phyloP scores from a whole-genome alignment of 805 yeast genomes.

The Suhomyces kilbournensis region DNA sequence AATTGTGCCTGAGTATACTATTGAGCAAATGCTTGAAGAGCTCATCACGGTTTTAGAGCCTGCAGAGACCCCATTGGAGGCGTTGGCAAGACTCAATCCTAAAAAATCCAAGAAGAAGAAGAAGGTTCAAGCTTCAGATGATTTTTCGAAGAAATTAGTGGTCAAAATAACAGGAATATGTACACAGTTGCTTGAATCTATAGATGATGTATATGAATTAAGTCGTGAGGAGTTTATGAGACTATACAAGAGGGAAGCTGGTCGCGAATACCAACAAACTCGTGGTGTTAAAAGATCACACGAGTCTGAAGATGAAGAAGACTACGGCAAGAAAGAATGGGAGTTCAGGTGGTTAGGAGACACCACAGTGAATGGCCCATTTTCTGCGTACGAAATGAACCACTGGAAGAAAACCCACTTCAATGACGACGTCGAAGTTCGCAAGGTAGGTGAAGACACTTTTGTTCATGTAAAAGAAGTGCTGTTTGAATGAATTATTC shows the following conservation, averaged over 20 bases:
- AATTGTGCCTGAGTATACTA: constrained; percentile 9
- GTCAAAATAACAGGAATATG: constrained; percentile 48
- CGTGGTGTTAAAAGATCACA: constrained; percentile 21
- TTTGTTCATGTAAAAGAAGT: constrained; percentile 25
- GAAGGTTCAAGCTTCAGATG: neutral
- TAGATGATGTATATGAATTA: constrained; percentile 48
- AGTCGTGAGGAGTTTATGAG: constrained; percentile 56
- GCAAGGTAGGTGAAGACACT: constrained; percentile 23
- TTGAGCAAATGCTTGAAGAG: constrained; percentile 14
- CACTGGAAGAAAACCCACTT: constrained; percentile 54
- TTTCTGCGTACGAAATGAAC: constrained; percentile 51
- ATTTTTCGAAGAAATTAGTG: constrained; percentile 3
- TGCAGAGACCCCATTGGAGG: constrained; percentile 59
- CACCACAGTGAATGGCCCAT: constrained; percentile 47
- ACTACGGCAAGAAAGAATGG: constrained; percentile 40
- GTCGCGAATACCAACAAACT: constrained; percentile 24
- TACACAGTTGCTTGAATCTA: constrained; percentile 43
- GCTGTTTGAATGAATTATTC: constrained; percentile 12
- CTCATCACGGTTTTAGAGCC: constrained; percentile 51
- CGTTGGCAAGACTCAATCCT: constrained; percentile 42
- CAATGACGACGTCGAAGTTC: constrained; percentile 42
- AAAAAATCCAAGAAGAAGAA: constrained; percentile 13
- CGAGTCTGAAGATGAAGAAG: constrained; percentile 13
- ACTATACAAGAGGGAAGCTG: constrained; percentile 41
- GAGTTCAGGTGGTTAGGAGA: constrained; percentile 48